Evolutionary conservation across 2,329 filamentous ascomycete species (phyloP), one percentile per base, ranked within the genome.

Genomic region (Chaetomiaceae sp.): DNA sequence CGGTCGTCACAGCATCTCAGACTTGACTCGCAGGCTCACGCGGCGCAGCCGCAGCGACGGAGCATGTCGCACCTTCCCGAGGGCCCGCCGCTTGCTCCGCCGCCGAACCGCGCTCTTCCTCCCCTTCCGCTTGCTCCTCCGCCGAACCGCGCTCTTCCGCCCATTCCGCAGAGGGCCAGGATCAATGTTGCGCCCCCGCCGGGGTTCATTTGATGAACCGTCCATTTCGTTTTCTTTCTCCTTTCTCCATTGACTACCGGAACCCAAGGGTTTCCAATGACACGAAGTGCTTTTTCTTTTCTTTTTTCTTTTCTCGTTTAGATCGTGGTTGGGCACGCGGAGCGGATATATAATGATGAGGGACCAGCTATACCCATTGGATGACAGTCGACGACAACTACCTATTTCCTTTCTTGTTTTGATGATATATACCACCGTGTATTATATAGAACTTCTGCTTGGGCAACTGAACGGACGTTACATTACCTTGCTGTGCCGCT

Each of bases 101-200:
- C 78, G 5, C 78, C 78, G 20, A 79, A 68, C 10, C 73, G 73
- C 56, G 77, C 78, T 13, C 68, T 82, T 19, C 78, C 78, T 16
- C 78, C 78, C n/a, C n/a, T n/a, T n/a, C 78, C 78, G 1, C 77
- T 73, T 14, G 74, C 70, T 13, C 78, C 78, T 5, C 78, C 78
- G 5, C 78, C 78, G 20, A 79, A 68, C 10, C 73, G 73, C 56
- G 77, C 78, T 13, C 68, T 82, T 19, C 78, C 78, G n/a, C 78
- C 78, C 0, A 70, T 80, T 34, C 77, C 77, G 4, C 65, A 60
- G 38, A 69, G 66, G 27, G 42, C 48, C 2, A 50, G 30, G 40
- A 25, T 34, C 25, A 48, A 41, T 21, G n/a, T 35, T 8, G n/a
- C n/a, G 12, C 56, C 50, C 14, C 55, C 56, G 19, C 51, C 55